phyloP scores from a whole-genome alignment of 345 rosid genomes.

The Eucalyptus sp. region DNA sequence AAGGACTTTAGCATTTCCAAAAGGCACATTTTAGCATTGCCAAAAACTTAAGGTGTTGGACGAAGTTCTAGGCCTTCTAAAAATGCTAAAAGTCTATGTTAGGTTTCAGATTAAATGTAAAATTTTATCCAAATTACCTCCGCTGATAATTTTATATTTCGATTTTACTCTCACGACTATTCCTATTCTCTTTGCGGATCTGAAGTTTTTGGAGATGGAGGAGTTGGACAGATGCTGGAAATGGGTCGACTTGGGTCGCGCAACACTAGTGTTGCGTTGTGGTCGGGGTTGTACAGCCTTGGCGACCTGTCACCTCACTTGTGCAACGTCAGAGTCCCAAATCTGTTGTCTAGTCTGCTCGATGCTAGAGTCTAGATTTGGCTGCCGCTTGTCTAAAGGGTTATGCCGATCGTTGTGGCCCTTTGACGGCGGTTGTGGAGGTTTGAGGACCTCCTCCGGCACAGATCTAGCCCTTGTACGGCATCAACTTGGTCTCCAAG shows the following conservation, averaged over 20 bases:
- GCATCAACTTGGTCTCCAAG: too few relatives aligned
- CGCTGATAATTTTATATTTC: fast-evolving
- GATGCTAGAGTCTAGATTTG: neutral
- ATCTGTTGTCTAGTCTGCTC: fast-evolving
- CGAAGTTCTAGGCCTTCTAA: neutral
- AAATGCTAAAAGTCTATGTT: too few relatives aligned
- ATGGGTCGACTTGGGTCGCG: neutral
- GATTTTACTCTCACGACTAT: neutral
- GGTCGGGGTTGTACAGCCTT: too few relatives aligned
- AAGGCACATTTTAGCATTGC: neutral
- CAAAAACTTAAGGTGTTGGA: neutral
- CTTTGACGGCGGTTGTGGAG: neutral
- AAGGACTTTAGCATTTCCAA: neutral
- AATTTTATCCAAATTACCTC: fast-evolving
- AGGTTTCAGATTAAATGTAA: fast-evolving
- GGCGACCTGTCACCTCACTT: too few relatives aligned
- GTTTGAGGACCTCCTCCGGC: too few relatives aligned
- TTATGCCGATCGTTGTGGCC: neutral
- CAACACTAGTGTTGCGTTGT: too few relatives aligned
- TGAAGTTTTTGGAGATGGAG: too few relatives aligned
- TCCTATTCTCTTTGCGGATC: neutral
- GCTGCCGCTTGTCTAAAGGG: too few relatives aligned
- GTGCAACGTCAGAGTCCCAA: neutral
- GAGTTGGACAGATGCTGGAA: neutral
- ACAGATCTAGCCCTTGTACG: too few relatives aligned